A percentile compares a stretch with the other conserved stretches of the same genome.
These are phyloP conservation scores for Phialophora verrucosa DNA, from an alignment of 2,329 filamentous ascomycete species.

Conservation along the genomic window DNA sequence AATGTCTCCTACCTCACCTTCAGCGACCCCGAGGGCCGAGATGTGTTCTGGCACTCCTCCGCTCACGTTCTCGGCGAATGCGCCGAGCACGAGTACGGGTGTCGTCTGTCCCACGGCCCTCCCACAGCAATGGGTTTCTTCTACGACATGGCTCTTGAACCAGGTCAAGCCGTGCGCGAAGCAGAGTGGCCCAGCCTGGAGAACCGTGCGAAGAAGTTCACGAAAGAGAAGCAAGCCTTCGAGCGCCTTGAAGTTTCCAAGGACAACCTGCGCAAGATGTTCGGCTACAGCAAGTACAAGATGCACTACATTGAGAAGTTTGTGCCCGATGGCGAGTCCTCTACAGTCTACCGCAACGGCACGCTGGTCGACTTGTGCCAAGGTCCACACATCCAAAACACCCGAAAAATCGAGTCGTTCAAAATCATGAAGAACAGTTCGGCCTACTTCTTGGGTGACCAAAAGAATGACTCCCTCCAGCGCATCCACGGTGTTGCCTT, in stretches of 20 bases:
- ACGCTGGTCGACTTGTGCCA: conserved; percentile 94
- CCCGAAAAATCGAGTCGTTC: conserved; percentile 91
- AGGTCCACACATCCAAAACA: conserved; percentile 92
- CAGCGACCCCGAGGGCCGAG: conserved; percentile 75
- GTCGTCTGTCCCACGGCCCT: conserved; percentile 90
- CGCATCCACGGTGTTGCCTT: conserved; percentile 96
- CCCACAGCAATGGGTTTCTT: conserved; percentile 93
- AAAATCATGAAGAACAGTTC: conserved; percentile 84
- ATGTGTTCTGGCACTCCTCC: conserved; percentile 97
- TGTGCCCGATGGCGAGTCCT: conserved; percentile 84
- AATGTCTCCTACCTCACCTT: conserved; percentile 85
- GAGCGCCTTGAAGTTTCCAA: conserved; percentile 88
- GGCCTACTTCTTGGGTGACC: conserved; percentile 93
- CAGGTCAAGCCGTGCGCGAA: conserved; percentile 71
- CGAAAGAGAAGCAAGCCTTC: conserved; percentile 97
- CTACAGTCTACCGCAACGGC: conserved; percentile 93
- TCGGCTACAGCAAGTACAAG: conserved; percentile 98
- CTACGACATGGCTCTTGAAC: conserved; percentile 90
- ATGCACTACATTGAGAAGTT: conserved; percentile 95
- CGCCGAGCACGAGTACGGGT: conserved; percentile 86
- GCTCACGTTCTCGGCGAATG: conserved; percentile 97
- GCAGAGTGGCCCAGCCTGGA: conserved; percentile 86
- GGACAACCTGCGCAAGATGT: conserved; percentile 92
- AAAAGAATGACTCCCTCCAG: conserved; percentile 92
- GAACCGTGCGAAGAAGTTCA: conserved; percentile 77